A percentile compares a stretch with the other conserved stretches of the same genome.
phyloP scores from a whole-genome alignment of 805 yeast species.

The Zygosaccharomyces bisporus region DNA sequence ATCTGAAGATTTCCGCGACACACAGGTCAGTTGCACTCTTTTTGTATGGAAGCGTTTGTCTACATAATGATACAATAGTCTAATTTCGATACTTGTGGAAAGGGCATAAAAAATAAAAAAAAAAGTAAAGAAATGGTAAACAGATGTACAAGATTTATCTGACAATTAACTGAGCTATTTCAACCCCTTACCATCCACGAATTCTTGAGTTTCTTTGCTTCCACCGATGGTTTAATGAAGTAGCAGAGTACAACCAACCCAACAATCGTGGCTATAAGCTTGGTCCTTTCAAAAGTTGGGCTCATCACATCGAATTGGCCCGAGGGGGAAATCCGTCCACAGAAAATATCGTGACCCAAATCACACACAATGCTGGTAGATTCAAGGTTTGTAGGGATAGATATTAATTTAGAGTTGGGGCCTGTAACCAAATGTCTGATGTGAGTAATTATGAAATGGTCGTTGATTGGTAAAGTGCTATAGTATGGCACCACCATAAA shows the following conservation, averaged over 20 bases:
- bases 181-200: conserved; percentile 45
- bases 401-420: conserved; percentile 35
- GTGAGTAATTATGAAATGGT: conserved; percentile 50
- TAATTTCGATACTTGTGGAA: not conserved
- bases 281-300: conserved; percentile 60
- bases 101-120: not conserved
- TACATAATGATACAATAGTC: too few species aligned
- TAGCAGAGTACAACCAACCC: conserved; percentile 46
- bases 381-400: conserved; percentile 67
- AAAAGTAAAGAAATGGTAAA: conserved; percentile 1
- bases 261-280: conserved; percentile 57
- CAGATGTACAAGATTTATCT: not conserved
- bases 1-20: too few species aligned
- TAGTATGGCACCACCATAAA: conserved; percentile 62
- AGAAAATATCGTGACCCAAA: conserved; percentile 68
- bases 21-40: too few species aligned
- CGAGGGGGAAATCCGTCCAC: conserved; percentile 76
- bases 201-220: conserved; percentile 48
- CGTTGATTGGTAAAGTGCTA: conserved; percentile 52
- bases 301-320: conserved; percentile 75
- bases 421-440: conserved; percentile 40
- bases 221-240: conserved; percentile 55
- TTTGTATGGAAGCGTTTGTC: too few species aligned
- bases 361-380: conserved; percentile 73
- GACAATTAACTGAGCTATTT: not conserved